Conservation (phyloP, 2,329 filamentous ascomycete species). For the Colletotrichum phormii region DNA sequence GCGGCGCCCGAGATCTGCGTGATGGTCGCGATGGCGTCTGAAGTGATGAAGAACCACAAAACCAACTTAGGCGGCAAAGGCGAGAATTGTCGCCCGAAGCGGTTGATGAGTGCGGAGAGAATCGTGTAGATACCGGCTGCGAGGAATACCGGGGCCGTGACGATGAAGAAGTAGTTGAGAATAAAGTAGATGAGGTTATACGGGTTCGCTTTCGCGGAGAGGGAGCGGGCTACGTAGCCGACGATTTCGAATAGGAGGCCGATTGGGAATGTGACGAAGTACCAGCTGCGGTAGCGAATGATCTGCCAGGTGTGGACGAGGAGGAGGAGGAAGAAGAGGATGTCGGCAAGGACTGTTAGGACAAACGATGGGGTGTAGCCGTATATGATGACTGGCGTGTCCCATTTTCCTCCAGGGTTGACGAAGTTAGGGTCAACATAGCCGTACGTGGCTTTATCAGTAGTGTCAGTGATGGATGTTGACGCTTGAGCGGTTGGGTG, state of each 20-base stretch:
- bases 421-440: constrained; percentile 65
- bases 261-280: constrained; percentile 58
- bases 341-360: constrained; percentile 55
- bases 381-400: constrained; percentile 62
- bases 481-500: background rate
- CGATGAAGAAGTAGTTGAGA: constrained; percentile 71
- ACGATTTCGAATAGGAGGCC: constrained; percentile 60
- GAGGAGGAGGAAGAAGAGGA: constrained; percentile 56
- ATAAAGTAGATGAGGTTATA: constrained; percentile 68
- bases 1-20: constrained; percentile 66
- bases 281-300: constrained; percentile 54
- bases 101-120: constrained; percentile 60
- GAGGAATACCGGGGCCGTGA: constrained; percentile 69
- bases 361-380: constrained; percentile 61
- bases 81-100: constrained; percentile 55
- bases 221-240: constrained; percentile 60
- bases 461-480: constrained; percentile 1
- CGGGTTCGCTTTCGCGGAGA: constrained; percentile 62
- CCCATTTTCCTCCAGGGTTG: constrained; percentile 56
- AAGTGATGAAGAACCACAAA: constrained; percentile 65
- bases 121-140: constrained; percentile 67
- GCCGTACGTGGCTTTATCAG: constrained; percentile 40
- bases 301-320: constrained; percentile 51
- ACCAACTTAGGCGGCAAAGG: constrained; percentile 59
- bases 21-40: constrained; percentile 64